Evolutionary conservation across 495 filamentous ascomycete genomes (phyloP).

Genomic region (Sordaria brevicollis): DNA sequence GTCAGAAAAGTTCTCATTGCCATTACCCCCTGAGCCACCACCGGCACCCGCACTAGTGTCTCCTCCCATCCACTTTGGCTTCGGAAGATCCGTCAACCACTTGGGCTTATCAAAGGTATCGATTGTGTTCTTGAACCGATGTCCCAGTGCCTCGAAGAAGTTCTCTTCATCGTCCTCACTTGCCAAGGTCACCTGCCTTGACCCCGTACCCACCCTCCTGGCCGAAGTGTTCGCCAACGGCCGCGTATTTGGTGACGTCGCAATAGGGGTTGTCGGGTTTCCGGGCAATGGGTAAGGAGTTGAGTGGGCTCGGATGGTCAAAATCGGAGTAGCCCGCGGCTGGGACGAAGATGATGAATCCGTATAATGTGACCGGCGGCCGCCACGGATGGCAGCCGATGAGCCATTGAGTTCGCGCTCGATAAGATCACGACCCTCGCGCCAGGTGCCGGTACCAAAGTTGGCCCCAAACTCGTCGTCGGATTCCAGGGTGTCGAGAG

Average conservation of each 20-base stretch:
- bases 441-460: constrained; percentile 76
- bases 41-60: constrained; percentile 27
- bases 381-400: constrained; percentile 22
- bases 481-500: constrained; percentile 62
- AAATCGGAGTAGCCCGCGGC: constrained; percentile 24
- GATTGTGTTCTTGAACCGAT: constrained; percentile 82
- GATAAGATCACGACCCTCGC: constrained; percentile 88
- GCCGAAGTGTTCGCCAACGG: constrained; percentile 24
- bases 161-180: constrained; percentile 60
- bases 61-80: constrained; percentile 77
- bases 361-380: constrained; percentile 5
- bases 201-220: constrained; percentile 14
- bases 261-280: constrained; percentile 29
- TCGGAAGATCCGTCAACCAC: constrained; percentile 61
- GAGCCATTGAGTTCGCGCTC: constrained; percentile 72
- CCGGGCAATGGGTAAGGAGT: background rate
- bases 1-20: constrained; percentile 15
- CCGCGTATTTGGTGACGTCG: constrained; percentile 28
- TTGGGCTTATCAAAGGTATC: constrained; percentile 73
- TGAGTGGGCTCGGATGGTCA: constrained; percentile 21
- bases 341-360: background rate
- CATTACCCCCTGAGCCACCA: constrained; percentile 11
- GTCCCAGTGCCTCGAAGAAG: constrained; percentile 73
- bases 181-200: constrained; percentile 5
- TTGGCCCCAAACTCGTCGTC: constrained; percentile 51